phyloP scores from a whole-genome alignment of 1,284 basidiomycete species.

The Ustilago shanxiensis region DNA sequence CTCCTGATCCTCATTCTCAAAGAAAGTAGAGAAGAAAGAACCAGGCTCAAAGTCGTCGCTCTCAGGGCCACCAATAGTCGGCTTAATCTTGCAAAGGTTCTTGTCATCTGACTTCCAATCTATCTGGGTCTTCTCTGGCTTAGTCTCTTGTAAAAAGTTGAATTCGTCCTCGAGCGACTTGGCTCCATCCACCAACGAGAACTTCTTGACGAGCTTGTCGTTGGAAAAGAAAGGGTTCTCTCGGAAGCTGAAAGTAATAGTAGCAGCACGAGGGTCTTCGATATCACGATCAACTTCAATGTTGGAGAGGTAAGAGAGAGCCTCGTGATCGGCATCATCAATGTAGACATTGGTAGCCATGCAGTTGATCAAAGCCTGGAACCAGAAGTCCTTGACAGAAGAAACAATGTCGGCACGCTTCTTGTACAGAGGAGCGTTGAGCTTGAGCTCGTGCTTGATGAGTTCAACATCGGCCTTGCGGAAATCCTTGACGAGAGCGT shows the following conservation, averaged over 20 bases:
- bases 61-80: slow-evolving; percentile 73
- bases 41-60: slow-evolving; percentile 77
- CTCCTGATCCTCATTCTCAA: slow-evolving; percentile 71
- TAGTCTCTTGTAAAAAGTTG: slow-evolving; percentile 63
- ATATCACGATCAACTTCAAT: slow-evolving; percentile 58
- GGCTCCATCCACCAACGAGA: slow-evolving; percentile 57
- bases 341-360: slow-evolving; percentile 66
- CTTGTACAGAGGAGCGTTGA: slow-evolving; percentile 62
- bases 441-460: slow-evolving; percentile 61
- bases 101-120: slow-evolving; percentile 84
- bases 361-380: slow-evolving; percentile 66
- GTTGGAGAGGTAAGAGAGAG: slow-evolving; percentile 61
- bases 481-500: slow-evolving; percentile 57
- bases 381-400: slow-evolving; percentile 64
- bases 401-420: slow-evolving; percentile 63
- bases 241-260: slow-evolving; percentile 63
- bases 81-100: slow-evolving; percentile 81
- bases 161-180: slow-evolving; percentile 58
- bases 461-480: slow-evolving; percentile 57
- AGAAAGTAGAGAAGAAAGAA: slow-evolving; percentile 90
- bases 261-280: slow-evolving; percentile 62
- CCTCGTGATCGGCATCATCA: slow-evolving; percentile 65
- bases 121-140: slow-evolving; percentile 73
- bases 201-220: slow-evolving; percentile 64
- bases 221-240: slow-evolving; percentile 64